Base-by-base conservation (phyloP, 768 basidiomycete genomes). In the Tephrocybe sp. region DNA sequence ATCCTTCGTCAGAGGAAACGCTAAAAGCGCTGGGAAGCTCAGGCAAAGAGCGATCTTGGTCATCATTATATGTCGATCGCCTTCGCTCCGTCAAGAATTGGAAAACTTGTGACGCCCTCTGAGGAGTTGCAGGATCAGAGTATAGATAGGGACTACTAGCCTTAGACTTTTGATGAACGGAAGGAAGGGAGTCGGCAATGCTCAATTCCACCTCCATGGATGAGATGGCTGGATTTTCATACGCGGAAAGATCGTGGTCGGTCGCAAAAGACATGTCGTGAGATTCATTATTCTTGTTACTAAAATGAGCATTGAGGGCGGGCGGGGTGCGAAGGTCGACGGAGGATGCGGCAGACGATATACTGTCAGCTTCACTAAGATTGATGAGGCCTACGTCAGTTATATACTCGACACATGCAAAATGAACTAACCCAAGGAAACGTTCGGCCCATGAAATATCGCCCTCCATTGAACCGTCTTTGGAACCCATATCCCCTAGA, bases 371-470 rank as follows among this genome's bases (percentile, higher is more conserved):
- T 62, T 81, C 80, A 11, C 80, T 83, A 49, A 15, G 21, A n/a
- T 36, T n/a, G 21, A 8, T 25, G 15, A 21, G 35, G 9, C n/a
- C n/a, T n/a, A n/a, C n/a, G n/a, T n/a, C n/a, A 26, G 18, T 26
- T 8, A 16, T n/a, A 39, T 12, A 40, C 27, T 35, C 5, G 30
- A 44, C 21, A 16, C 8, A 18, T 35, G 7, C 24, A 50, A 9
- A 21, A 28, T 12, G 5, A 0, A 60, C 82, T 49, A 56, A 89
- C 89, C 75, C 78, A 45, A 90, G 71, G 64, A 80, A 84, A 35
- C 79, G 77, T 68, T 92, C 89, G 11, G 89, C 89, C 89, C 89
- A 92, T 2, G 88, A 90, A 46, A 92, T 89, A 56, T 91, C 88
- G 6, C 87, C 83, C 62, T 89, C 86, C 6, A 61, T 53, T 1